Base-by-base conservation (phyloP, 2,329 filamentous ascomycete species). In the Alternaria solani region DNA sequence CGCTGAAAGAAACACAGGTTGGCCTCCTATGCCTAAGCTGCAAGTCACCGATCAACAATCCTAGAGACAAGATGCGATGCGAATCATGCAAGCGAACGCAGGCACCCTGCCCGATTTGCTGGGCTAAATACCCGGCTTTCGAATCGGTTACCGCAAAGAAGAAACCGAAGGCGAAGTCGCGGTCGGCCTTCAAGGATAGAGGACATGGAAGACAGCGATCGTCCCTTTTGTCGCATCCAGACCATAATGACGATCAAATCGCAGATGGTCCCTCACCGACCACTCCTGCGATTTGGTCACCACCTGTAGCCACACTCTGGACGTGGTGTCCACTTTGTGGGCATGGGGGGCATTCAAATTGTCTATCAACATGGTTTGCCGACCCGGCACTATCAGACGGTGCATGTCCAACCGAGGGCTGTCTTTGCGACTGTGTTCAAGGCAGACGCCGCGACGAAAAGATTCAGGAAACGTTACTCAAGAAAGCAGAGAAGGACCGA, bases 261-360 rank as follows among this genome's bases (percentile, higher is more conserved):
- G 60, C 66, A 12, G 59, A 63, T 44, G 60, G 26, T 5, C 49
- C 60, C 18, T 77, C 62, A 59, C 76, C 66, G 58, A 69, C 53
- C 30, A 59, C 56, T 32, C 76, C 62, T 47, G 69, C 59, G 51
- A 64, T 51, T 11, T 67, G 62, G 64, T 67, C 36, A n/a, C 71
- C 57, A 62, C 64, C 74, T 57, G 63, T 69, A 48, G 67, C 76
- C 42, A 72, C 69, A 7, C 79, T 87, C 20, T 87, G 83, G 82
- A 82, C 83, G 5, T 84, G 83, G 79, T 90, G 88, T 72, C 81
- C 87, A 67, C 79, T 84, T 12, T 90, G 88, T 72, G 86, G 86
- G 4, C 88, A 90, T 66, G 83, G 84, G 39, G 86, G 84, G 2
- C 88, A 90, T 69, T 77, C 82, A 6, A 82, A 82, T 51, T 90